Evolutionary conservation across 2,329 filamentous ascomycete genomes (phyloP).

Genomic region (Talaromyces piceae): DNA sequence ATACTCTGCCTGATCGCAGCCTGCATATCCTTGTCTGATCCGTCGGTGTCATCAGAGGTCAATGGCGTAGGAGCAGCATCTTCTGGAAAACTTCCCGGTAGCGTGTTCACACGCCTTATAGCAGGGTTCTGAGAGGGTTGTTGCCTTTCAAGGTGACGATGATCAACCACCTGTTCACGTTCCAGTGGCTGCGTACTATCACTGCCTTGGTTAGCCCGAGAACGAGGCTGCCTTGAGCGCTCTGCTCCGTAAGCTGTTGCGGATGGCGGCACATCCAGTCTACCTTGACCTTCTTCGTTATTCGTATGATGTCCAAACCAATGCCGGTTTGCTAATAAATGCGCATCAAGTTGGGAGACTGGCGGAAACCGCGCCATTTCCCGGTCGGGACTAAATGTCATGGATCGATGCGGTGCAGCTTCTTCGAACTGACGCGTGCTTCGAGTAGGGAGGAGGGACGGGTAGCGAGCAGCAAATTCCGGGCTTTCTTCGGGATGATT

Average conservation of each 20-base stretch:
- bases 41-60: background rate
- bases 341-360: slow-evolving; percentile 32
- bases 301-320: slow-evolving; percentile 3
- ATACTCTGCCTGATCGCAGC: slow-evolving; percentile 9
- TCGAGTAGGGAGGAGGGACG: slow-evolving; percentile 23
- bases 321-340: slow-evolving; percentile 20
- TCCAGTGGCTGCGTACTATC: slow-evolving; percentile 13
- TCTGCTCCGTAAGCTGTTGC: background rate
- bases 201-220: slow-evolving; percentile 17
- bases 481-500: slow-evolving; percentile 25
- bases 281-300: background rate
- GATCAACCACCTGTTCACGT: slow-evolving; percentile 22
- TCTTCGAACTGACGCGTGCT: slow-evolving; percentile 2
- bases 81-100: slow-evolving; percentile 21
- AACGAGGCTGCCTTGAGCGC: background rate
- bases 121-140: slow-evolving; percentile 6
- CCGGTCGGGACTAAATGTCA: slow-evolving; percentile 16
- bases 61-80: slow-evolving; percentile 10
- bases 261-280: background rate
- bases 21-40: slow-evolving; percentile 5
- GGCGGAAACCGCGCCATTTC: slow-evolving; percentile 28
- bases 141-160: slow-evolving; percentile 1
- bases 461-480: slow-evolving; percentile 27
- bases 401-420: slow-evolving; percentile 12
- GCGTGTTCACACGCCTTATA: slow-evolving; percentile 3